Evolutionary conservation across 805 yeast genomes (phyloP).

Genomic region (Phaffomyces thermotolerans): DNA sequence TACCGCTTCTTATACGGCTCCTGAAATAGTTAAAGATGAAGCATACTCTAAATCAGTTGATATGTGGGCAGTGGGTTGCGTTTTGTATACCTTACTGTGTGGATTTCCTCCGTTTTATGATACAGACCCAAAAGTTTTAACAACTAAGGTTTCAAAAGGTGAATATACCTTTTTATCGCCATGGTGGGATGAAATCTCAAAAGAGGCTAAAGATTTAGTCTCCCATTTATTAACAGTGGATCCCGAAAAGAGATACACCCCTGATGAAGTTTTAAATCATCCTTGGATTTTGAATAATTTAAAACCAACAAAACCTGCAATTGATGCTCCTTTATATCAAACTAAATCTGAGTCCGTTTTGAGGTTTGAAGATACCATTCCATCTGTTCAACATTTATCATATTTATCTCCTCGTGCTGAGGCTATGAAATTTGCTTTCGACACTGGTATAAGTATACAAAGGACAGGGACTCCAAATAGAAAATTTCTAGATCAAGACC

Average conservation of each 20-base stretch:
- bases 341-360: conserved; percentile 15
- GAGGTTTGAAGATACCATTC: conserved; percentile 24
- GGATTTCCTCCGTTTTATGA: conserved; percentile 98
- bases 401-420: conserved; percentile 64
- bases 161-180: conserved; percentile 68
- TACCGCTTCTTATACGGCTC: conserved; percentile 97
- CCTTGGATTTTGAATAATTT: conserved; percentile 60
- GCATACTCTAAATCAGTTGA: conserved; percentile 90
- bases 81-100: conserved; percentile 83
- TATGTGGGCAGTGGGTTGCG: conserved; percentile 99
- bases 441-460: conserved; percentile 78
- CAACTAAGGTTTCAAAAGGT: conserved; percentile 63
- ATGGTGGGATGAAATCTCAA: conserved; percentile 86
- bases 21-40: conserved; percentile 94
- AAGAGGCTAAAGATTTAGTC: conserved; percentile 84
- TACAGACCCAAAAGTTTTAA: conserved; percentile 61
- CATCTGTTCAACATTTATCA: conserved; percentile 7
- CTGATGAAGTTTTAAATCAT: conserved; percentile 71
- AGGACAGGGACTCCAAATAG: conserved; percentile 33
- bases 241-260: conserved; percentile 71
- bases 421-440: conserved; percentile 80
- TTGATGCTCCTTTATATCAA: conserved; percentile 31
- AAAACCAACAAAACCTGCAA: conserved; percentile 38
- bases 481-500: conserved; percentile 20
- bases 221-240: conserved; percentile 72